Evolutionary conservation across 192 early-diverging fungal species (phyloP).

Genomic region (Diversispora eburnea): DNA sequence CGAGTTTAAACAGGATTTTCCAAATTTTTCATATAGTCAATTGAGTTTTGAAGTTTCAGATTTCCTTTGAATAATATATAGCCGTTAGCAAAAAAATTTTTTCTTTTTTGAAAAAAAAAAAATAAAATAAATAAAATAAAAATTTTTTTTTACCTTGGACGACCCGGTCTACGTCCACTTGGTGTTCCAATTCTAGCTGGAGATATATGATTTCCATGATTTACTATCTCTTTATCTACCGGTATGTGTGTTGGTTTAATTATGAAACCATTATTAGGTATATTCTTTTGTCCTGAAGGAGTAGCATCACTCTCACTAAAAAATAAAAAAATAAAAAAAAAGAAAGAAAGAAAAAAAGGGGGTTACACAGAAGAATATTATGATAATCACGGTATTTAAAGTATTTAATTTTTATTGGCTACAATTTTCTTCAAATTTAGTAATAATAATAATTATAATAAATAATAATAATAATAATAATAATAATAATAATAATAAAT

Average conservation of each 20-base stretch:
- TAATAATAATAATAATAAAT: too few species aligned
- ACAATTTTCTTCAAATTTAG: background rate
- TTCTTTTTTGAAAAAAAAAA: too few species aligned
- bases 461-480: too few species aligned
- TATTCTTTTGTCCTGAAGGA: background rate
- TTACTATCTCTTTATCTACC: conserved; percentile 5
- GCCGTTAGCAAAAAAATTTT: too few species aligned
- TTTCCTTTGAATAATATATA: too few species aligned
- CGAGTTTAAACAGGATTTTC: too few species aligned
- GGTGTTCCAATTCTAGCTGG: background rate
- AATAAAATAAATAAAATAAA: too few species aligned
- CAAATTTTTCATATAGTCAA: too few species aligned
- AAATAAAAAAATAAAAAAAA: too few species aligned
- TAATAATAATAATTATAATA: background rate
- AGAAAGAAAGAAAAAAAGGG: too few species aligned
- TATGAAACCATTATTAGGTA: background rate
- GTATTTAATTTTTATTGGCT: background rate
- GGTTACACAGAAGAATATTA: background rate
- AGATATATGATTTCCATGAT: background rate
- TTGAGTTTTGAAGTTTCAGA: too few species aligned
- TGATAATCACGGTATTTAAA: background rate
- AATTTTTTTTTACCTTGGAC: conserved; percentile 9
- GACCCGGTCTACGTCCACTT: conserved; percentile 12
- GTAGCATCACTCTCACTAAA: background rate
- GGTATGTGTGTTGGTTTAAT: background rate